phyloP scores from a whole-genome alignment of 129 eudicot species.

The Cynara cardunculus region DNA sequence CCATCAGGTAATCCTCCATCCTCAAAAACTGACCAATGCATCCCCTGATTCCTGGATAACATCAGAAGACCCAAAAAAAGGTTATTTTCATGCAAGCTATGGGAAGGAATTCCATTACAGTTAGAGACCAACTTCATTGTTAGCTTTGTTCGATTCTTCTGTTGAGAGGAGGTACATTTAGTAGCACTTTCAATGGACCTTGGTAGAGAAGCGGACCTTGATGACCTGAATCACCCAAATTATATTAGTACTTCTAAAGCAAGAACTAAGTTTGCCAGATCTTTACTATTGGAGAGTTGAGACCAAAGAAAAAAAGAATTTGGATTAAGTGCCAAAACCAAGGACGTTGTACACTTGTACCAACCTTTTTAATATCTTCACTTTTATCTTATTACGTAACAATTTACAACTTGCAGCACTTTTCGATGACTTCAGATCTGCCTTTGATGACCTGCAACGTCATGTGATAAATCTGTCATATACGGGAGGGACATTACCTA shows the following conservation, averaged over 20 bases:
- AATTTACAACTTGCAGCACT: conserved; percentile 26
- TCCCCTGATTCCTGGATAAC: conserved; percentile 61
- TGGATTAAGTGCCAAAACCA: neutral
- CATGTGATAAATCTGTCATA: conserved; percentile 5
- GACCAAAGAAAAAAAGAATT: neutral
- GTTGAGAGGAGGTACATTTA: conserved; percentile 21
- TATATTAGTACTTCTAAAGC: neutral
- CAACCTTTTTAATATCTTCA: conserved; percentile 30
- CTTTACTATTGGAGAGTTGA: neutral
- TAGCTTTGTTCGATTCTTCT: conserved; percentile 48
- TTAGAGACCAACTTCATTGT: conserved; percentile 57
- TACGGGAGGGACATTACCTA: neutral
- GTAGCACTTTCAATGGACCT: conserved; percentile 44
- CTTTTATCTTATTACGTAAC: conserved; percentile 23
- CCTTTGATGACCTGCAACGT: conserved; percentile 29
- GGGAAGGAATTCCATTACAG: neutral
- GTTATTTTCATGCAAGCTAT: conserved; percentile 10
- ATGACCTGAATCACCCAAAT: conserved; percentile 39
- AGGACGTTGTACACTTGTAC: neutral
- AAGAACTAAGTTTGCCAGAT: neutral
- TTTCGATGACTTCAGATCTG: conserved; percentile 30
- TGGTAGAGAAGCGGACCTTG: conserved; percentile 34
- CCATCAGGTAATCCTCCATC: conserved; percentile 88
- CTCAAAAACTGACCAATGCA: conserved; percentile 87
- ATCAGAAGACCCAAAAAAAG: conserved; percentile 19